Conservation (phyloP, 2,329 filamentous ascomycete species). For the Escovopsis sp. region DNA sequence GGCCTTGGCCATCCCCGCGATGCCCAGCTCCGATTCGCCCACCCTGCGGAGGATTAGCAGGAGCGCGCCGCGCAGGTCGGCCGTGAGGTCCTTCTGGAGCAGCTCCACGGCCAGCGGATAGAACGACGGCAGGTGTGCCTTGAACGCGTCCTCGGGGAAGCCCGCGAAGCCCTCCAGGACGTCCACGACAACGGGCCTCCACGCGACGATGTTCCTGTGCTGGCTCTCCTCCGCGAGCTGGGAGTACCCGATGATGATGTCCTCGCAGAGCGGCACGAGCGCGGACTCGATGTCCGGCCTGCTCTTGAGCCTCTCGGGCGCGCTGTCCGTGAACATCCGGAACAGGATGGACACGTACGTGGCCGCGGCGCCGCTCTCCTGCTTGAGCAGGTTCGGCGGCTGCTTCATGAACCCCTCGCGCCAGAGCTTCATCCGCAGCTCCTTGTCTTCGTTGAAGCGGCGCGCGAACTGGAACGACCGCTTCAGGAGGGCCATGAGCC, state of each 20-base stretch:
- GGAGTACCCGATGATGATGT: conserved; percentile 80
- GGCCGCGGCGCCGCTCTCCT: conserved; percentile 81
- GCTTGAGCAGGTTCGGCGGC: conserved; percentile 91
- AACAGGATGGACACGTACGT: conserved; percentile 95
- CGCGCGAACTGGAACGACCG: conserved; percentile 94
- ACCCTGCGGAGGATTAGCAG: conserved; percentile 66
- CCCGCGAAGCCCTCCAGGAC: conserved; percentile 84
- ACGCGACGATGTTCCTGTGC: conserved; percentile 91
- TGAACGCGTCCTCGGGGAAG: conserved; percentile 70
- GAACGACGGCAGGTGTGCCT: conserved; percentile 64
- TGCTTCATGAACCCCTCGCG: conserved; percentile 99
- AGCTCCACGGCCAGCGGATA: conserved; percentile 78
- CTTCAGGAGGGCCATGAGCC: conserved; percentile 87
- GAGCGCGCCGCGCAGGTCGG: conserved; percentile 64
- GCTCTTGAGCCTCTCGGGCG: conserved; percentile 65
- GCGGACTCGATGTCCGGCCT: conserved; percentile 78
- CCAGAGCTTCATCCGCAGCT: conserved; percentile 87
- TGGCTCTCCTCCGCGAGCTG: conserved; percentile 88
- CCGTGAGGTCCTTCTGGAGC: conserved; percentile 63
- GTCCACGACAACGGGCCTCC: conserved; percentile 93
- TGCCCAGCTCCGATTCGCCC: conserved; percentile 58
- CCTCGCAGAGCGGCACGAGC: conserved; percentile 84
- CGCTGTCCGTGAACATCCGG: conserved; percentile 89
- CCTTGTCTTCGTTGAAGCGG: conserved; percentile 95
- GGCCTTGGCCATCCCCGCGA: conserved; percentile 31